A percentile compares a stretch with the other conserved stretches of the same genome.
These are phyloP conservation scores for Leccinum longicurvipes DNA, from an alignment of 768 basidiomycete genomes.

Conservation along the genomic window DNA sequence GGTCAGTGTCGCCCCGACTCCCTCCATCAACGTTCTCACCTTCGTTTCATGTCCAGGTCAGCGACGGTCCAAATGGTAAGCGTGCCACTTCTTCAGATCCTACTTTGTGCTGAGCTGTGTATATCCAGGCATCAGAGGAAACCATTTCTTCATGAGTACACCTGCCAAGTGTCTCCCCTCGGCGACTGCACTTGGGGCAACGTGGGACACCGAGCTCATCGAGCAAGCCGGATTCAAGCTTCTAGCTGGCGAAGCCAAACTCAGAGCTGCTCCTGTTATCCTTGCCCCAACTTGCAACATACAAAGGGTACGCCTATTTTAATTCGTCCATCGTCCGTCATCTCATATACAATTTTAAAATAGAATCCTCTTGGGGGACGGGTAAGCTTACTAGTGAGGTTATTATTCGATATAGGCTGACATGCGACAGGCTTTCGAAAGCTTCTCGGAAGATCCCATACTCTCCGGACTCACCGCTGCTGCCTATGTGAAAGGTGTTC, in stretches of 20 bases:
- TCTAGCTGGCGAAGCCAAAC: conserved; percentile 69
- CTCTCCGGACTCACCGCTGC: conserved; percentile 69
- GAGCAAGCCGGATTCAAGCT: conserved; percentile 59
- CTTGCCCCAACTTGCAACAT: conserved; percentile 85
- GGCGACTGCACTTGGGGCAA: conserved; percentile 71
- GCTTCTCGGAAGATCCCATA: conserved; percentile 75
- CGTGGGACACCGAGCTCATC: conserved; percentile 67
- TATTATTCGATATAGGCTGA: conserved; percentile 7
- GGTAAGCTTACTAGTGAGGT: conserved; percentile 32
- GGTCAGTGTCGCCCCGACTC: conserved; percentile 25
- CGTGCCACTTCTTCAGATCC: conserved; percentile 1
- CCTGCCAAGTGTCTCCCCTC: conserved; percentile 78
- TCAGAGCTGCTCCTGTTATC: conserved; percentile 63
- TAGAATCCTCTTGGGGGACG: conserved; percentile 72
- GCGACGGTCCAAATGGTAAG: conserved; percentile 76
- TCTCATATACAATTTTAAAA: neutral
- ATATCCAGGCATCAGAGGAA: conserved; percentile 51
- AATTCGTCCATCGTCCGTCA: neutral
- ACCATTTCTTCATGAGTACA: conserved; percentile 78
- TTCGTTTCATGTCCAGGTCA: conserved; percentile 44
- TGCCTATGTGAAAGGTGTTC: conserved; percentile 74
- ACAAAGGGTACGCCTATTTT: conserved; percentile 52
- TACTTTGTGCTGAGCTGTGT: neutral
- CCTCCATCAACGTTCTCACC: conserved; percentile 13
- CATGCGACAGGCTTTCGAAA: conserved; percentile 59